Evolutionary conservation across 768 basidiomycete genomes (phyloP), one percentile per base, ranked within the genome.

Genomic region (Exsudoporus frostii): DNA sequence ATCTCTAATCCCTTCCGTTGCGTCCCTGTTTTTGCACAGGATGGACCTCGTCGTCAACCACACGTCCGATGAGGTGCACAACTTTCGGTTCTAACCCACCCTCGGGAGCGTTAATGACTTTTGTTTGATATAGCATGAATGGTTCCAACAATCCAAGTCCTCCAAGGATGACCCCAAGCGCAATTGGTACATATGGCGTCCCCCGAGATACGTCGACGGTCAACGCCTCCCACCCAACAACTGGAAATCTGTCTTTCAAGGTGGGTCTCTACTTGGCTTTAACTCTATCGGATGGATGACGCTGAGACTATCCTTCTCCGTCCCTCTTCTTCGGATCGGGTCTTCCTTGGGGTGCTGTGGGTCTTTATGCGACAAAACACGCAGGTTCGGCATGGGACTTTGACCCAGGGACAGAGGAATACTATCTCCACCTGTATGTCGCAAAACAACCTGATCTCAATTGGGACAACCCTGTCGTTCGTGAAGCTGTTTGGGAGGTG

Each of bases 31-130:
- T 34, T 38, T 20, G 45, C 56, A 43, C 64, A 86, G 85, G 70
- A 86, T 88, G 83, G 87, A 90, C 62, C 77, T 90, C 2, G 88
- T 89, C 25, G 83, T 84, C 9, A 89, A 89, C 65, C 87, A 88
- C 63, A 80, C 81, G 4, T 88, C 86, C 0, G 78, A 83, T 67
- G 79, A 85, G 76, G 84, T 81, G 36, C 32, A 34, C 44, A 19
- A 0, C 32, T 42, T 36, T 33, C 33, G n/a, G 32, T 27, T 30
- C 36, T 36, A 41, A 15, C 33, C 8, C 48, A 30, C 25, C 45
- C 61, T 19, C 43, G 20, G 5, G 42, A 42, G n/a, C n/a, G n/a
- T n/a, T n/a, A n/a, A n/a, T 50, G 10, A 25, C 20, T 24, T 38
- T 4, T 4, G 27, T 45, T 25, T 42, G 17, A 44, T 45, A 32